Evolutionary conservation across 2,329 filamentous ascomycete species (phyloP).

Genomic region (Volutella citrinella): DNA sequence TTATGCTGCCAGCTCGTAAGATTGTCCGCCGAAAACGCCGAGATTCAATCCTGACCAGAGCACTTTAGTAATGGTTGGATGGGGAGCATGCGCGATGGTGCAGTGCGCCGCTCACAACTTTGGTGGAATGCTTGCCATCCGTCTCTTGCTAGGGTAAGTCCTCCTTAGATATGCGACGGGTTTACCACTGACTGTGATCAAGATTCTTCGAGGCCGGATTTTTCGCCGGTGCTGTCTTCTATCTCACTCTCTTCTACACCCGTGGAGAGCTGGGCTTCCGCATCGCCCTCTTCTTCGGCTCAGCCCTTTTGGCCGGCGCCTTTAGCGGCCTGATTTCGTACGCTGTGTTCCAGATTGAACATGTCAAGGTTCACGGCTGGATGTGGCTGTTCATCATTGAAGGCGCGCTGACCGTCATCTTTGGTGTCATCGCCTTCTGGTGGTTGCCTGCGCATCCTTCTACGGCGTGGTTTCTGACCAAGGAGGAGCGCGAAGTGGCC

Average conservation of each 20-base stretch:
- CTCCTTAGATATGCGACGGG: no score
- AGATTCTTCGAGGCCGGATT: slow-evolving; percentile 58
- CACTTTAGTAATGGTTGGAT: slow-evolving; percentile 43
- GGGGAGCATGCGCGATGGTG: slow-evolving; percentile 41
- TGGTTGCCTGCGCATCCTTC: slow-evolving; percentile 33
- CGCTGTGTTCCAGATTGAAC: slow-evolving; percentile 7
- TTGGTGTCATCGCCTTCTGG: slow-evolving; percentile 18
- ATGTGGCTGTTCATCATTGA: slow-evolving; percentile 28
- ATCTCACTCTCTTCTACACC: slow-evolving; percentile 27
- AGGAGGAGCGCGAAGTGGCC: slow-evolving; percentile 39
- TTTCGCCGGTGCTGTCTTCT: slow-evolving; percentile 57
- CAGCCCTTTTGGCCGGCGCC: slow-evolving; percentile 6
- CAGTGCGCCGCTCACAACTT: slow-evolving; percentile 45
- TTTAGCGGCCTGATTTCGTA: slow-evolving; percentile 11
- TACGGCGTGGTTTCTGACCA: slow-evolving; percentile 38
- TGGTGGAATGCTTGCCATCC: slow-evolving; percentile 41
- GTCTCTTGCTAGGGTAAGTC: slow-evolving; percentile 34
- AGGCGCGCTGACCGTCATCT: slow-evolving; percentile 38
- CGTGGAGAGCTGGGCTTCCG: slow-evolving; percentile 11
- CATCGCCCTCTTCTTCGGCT: slow-evolving; percentile 12
- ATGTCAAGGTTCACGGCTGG: slow-evolving; percentile 7
- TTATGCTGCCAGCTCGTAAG: slow-evolving; percentile 30
- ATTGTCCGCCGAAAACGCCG: no score
- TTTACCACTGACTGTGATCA: no score
- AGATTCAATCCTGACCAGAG: no score